These are phyloP conservation scores for Scenedesmus sp. DNA, from an alignment of 163 green algal genomes.

Conservation along the genomic window DNA sequence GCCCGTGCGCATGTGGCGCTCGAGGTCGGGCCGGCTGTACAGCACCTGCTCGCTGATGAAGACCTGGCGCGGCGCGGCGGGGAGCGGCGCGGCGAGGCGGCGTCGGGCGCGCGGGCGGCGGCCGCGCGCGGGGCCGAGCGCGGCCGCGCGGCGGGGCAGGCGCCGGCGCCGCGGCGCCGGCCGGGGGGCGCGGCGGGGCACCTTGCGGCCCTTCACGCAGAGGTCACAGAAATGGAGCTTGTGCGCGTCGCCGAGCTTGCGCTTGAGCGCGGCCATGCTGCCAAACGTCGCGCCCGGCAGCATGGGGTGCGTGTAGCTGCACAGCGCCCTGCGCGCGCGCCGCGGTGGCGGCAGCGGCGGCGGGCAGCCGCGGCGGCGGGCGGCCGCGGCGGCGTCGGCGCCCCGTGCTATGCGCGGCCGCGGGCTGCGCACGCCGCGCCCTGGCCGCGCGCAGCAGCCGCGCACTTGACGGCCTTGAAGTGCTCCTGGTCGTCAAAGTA, in stretches of 20 bases:
- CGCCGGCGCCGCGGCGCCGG: no score
- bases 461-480: conserved; percentile 74
- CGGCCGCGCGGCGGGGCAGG: no score
- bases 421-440: not conserved
- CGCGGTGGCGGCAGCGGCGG: not conserved
- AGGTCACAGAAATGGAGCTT: conserved; percentile 89
- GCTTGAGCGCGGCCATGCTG: conserved; percentile 72
- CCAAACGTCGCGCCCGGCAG: conserved; percentile 61
- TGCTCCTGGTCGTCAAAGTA: conserved; percentile 93
- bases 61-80: no score
- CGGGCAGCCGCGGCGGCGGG: not conserved
- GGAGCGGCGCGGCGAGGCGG: no score
- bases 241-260: conserved; percentile 63
- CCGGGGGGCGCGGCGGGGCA: no score
- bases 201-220: conserved; percentile 91
- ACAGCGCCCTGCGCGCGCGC: conserved; percentile 60
- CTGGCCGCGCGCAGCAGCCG: not conserved
- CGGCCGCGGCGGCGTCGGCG: not conserved
- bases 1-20: conserved; percentile 77
- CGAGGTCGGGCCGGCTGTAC: conserved; percentile 84
- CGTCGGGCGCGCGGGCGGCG: not conserved
- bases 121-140: not conserved
- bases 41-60: conserved; percentile 93
- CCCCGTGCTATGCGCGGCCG: not conserved
- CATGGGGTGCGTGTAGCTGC: conserved; percentile 82